Conservation (phyloP, 495 filamentous ascomycete genomes). For the Chaetomium fimeti region DNA sequence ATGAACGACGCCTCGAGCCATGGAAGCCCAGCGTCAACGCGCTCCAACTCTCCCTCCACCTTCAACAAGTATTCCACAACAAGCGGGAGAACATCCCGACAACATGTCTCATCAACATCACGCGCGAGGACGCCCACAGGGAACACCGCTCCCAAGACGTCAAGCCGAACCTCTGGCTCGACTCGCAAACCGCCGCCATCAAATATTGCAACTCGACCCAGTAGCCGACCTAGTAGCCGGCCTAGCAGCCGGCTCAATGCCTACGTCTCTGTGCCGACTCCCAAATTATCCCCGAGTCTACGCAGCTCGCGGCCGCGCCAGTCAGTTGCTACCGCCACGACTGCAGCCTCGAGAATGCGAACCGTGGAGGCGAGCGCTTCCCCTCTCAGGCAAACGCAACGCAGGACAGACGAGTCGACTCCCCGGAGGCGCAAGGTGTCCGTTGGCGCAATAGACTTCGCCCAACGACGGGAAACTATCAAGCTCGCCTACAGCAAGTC, state of each 20-base stretch:
- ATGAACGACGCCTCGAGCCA: conserved; percentile 43
- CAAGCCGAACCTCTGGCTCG: conserved; percentile 35
- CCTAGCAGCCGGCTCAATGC: conserved; percentile 50
- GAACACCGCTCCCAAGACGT: conserved; percentile 40
- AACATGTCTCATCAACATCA: conserved; percentile 26
- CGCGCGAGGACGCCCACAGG: conserved; percentile 40
- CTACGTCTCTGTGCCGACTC: conserved; percentile 50
- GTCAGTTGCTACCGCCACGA: conserved; percentile 71
- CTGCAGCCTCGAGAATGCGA: conserved; percentile 63
- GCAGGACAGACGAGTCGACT: conserved; percentile 40
- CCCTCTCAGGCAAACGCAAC: conserved; percentile 39
- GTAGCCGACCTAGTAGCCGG: conserved; percentile 41
- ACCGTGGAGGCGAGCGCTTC: conserved; percentile 43
- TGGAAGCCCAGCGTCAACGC: conserved; percentile 48
- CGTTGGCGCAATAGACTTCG: conserved; percentile 73
- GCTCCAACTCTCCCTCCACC: conserved; percentile 51
- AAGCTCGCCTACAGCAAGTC: conserved; percentile 77
- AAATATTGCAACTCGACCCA: conserved; percentile 32
- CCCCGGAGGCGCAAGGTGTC: conserved; percentile 47
- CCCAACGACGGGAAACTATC: conserved; percentile 70
- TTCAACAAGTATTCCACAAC: conserved; percentile 40
- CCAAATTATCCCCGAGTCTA: conserved; percentile 64
- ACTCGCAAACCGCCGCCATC: conserved; percentile 35
- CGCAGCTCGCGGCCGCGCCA: conserved; percentile 79
- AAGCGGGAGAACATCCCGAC: conserved; percentile 43